A percentile compares a stretch with the other conserved stretches of the same genome.
These are phyloP conservation scores for Escallonia rubra DNA, from an alignment of 129 eudicot species.

Conservation along the genomic window DNA sequence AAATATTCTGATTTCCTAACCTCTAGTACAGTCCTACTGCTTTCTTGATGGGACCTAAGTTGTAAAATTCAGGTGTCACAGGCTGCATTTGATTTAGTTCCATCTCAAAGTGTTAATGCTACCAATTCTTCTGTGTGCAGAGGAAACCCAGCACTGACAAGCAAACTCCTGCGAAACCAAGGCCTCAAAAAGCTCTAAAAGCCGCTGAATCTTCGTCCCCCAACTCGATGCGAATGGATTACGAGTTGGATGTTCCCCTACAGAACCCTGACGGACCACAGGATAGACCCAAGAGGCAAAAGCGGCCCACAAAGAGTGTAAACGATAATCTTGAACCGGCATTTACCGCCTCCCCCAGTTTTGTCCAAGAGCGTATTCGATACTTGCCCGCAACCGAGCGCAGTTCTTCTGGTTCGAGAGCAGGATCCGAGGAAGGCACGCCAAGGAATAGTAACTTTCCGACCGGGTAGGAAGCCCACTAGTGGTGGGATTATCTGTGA, in stretches of 20 bases:
- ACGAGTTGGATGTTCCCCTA: constrained; percentile 42
- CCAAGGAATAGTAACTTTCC: background rate
- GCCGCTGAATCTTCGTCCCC: constrained; percentile 30
- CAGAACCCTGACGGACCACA: constrained; percentile 21
- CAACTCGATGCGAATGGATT: constrained; percentile 13
- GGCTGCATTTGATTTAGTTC: background rate
- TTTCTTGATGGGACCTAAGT: background rate
- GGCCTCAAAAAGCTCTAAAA: constrained; percentile 46
- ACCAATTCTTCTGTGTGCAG: constrained; percentile 21
- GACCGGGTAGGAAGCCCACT: no score
- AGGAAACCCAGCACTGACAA: constrained; percentile 53
- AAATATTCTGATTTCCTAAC: no score
- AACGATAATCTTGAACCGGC: constrained; percentile 82
- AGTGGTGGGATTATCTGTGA: no score
- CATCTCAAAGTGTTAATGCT: background rate
- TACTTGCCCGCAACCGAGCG: background rate
- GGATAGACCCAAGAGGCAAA: constrained; percentile 56
- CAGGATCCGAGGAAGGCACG: background rate
- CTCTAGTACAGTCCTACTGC: no score
- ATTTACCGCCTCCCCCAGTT: constrained; percentile 27
- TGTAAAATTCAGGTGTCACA: background rate
- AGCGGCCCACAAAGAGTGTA: constrained; percentile 88
- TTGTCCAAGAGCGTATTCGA: constrained; percentile 24
- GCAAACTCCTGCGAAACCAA: constrained; percentile 43
- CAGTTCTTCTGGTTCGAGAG: background rate